Base-by-base conservation (phyloP, 2,329 filamentous ascomycete genomes). In the Pseudogymnoascus sp. region DNA sequence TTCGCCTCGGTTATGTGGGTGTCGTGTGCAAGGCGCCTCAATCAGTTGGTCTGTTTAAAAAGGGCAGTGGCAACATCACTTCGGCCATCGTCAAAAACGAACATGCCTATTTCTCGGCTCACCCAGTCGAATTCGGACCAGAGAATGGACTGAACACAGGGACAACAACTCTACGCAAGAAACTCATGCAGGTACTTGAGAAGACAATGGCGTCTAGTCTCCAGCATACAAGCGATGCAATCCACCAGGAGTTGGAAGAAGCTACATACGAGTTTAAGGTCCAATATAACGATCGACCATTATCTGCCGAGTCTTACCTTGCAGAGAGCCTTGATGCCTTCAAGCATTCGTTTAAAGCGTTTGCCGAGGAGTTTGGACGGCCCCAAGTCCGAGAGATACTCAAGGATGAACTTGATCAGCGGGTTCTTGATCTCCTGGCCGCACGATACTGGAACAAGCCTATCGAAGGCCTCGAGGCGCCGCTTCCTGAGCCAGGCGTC, bases 231-330 rank as follows among this genome's bases (percentile, higher is more conserved):
- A 90, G 90, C 70, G 92, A 97, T 73, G 92, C 92, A 8, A 97
- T 99, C 69, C 89, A 89, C 67, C 92, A 96, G 74, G 95, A 99
- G 75, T 85, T 99, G 0, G 93, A 97, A 72, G 95, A 99, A 77
- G 93, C 95, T 2, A 93, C 91, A 0, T 99, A 99, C 73, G 93
- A 99, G 76, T 99, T 96, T 82, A 99, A 99, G 75, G 95, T 99
- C 4, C 96, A 99, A 75, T 99, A 99, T 78, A 99, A 99, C 72
- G 95, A 99, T 74, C 87, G 95, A 6, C 92, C 93, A 1, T 80
- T 99, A 37, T 96, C 92, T 61, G 95, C 95, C 1, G 95, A 99
- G 74, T 96, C 93, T 3, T 99, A 99, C 74, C 84, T 99, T 41
- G 95, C 95, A 1, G 95, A 98, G 75, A 96, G 90, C 69, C 80